Evolutionary conservation across 176 grass and related monocot genomes (phyloP).

Genomic region (Aegilops speltoides): DNA sequence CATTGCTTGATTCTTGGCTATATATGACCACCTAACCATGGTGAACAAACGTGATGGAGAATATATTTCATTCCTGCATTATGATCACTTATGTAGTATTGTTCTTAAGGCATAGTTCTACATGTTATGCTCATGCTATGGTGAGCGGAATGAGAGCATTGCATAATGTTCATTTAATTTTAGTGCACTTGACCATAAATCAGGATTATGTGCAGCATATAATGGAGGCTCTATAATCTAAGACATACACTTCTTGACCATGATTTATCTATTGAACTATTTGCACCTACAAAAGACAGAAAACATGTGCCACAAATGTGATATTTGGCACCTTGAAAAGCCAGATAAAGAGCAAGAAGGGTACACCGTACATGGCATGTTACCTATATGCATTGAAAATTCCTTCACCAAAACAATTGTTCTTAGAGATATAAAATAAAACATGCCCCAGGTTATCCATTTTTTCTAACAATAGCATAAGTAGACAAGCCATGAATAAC

Average conservation of each 20-base stretch:
- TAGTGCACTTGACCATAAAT: slow-evolving; percentile 25
- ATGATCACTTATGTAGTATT: too few relatives aligned
- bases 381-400: neutral
- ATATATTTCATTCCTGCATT: too few relatives aligned
- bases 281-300: slow-evolving; percentile 72
- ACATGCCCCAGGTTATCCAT: neutral
- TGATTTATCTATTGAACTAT: slow-evolving; percentile 56
- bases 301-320: neutral
- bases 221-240: slow-evolving; percentile 93
- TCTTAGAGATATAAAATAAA: neutral
- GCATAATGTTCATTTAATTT: too few relatives aligned
- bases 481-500: slow-evolving; percentile 4
- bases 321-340: neutral
- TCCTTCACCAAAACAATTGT: neutral
- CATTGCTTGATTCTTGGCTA: too few relatives aligned
- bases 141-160: too few relatives aligned
- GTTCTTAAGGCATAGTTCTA: too few relatives aligned
- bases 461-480: slow-evolving; percentile 3
- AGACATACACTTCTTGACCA: slow-evolving; percentile 62
- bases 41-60: too few relatives aligned
- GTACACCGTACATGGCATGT: neutral
- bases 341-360: neutral
- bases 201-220: slow-evolving; percentile 80
- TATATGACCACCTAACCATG: too few relatives aligned
- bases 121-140: too few relatives aligned